A percentile compares a stretch with the other conserved stretches of the same genome.
Evolutionary conservation across 805 yeast species (phyloP).

Genomic region (Metschnikowia hibisci): DNA sequence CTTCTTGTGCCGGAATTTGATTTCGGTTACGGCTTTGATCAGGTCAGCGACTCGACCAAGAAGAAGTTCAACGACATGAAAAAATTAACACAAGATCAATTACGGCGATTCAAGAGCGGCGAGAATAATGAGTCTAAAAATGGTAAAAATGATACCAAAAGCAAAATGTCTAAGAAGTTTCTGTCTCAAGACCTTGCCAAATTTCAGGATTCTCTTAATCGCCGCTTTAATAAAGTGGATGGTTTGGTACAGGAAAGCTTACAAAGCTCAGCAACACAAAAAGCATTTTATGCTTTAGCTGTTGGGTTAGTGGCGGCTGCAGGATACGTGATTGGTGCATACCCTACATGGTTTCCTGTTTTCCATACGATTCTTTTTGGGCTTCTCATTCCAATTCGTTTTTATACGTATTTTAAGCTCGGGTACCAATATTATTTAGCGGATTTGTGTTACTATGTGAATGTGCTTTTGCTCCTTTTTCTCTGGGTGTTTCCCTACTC

Average conservation of each 20-base stretch:
- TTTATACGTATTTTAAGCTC: constrained; percentile 74
- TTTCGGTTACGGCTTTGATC: constrained; percentile 37
- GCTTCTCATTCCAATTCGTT: constrained; percentile 76
- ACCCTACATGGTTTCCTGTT: constrained; percentile 73
- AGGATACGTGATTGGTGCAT: constrained; percentile 74
- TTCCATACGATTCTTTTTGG: constrained; percentile 61
- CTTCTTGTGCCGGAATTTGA: constrained; percentile 40
- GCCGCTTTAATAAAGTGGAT: constrained; percentile 33
- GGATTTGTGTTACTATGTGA: constrained; percentile 90
- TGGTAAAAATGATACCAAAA: constrained; percentile 8
- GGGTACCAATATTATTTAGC: constrained; percentile 85
- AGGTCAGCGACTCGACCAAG: constrained; percentile 33
- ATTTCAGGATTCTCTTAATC: constrained; percentile 31
- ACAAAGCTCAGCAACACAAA: constrained; percentile 50
- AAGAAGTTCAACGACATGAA: constrained; percentile 35
- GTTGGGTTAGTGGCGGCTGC: constrained; percentile 61
- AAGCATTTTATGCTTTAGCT: constrained; percentile 73
- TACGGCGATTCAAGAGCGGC: constrained; percentile 26
- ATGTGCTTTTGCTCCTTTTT: constrained; percentile 60
- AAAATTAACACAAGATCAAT: constrained; percentile 28
- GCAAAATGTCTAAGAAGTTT: constrained; percentile 6
- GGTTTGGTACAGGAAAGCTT: constrained; percentile 32
- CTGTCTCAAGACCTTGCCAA: constrained; percentile 24
- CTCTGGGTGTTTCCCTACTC: constrained; percentile 84
- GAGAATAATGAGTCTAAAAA: constrained; percentile 6